Conservation (phyloP, 768 basidiomycete species). For the Pholiota molesta region DNA sequence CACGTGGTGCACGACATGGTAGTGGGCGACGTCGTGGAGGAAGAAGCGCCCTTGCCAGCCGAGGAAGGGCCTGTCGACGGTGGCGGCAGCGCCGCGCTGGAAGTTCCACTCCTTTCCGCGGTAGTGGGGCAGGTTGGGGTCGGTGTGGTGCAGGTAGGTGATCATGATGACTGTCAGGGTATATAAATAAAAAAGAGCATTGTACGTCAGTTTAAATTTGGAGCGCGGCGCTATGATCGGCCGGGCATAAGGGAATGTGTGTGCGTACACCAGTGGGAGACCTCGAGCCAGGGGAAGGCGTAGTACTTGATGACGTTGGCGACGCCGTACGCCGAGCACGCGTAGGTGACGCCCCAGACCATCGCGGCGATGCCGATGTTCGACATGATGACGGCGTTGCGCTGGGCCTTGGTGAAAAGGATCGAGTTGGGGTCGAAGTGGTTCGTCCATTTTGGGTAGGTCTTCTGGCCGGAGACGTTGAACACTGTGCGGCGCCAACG, state of each 20-base stretch:
- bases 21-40: slow-evolving; percentile 67
- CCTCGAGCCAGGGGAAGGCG: slow-evolving; percentile 56
- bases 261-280: slow-evolving; percentile 57
- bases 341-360: slow-evolving; percentile 41
- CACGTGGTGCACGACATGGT: slow-evolving; percentile 65
- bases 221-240: background rate
- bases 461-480: slow-evolving; percentile 65
- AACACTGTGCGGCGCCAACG: slow-evolving; percentile 41
- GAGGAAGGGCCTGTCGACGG: slow-evolving; percentile 58
- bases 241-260: slow-evolving; percentile 12
- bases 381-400: slow-evolving; percentile 55
- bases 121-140: slow-evolving; percentile 58
- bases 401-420: slow-evolving; percentile 56
- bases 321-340: slow-evolving; percentile 40
- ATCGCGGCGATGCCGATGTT: slow-evolving; percentile 58
- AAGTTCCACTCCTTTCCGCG: slow-evolving; percentile 61
- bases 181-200: slow-evolving; percentile 1
- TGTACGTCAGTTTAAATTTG: background rate
- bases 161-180: slow-evolving; percentile 47
- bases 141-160: slow-evolving; percentile 71
- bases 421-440: slow-evolving; percentile 65
- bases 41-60: slow-evolving; percentile 71
- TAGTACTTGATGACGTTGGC: slow-evolving; percentile 50
- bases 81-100: slow-evolving; percentile 63
- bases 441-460: slow-evolving; percentile 65